A percentile compares a stretch with the other conserved stretches of the same genome.
Evolutionary conservation across 2,329 filamentous ascomycete genomes (phyloP).

Genomic region (Helotiales sp.): DNA sequence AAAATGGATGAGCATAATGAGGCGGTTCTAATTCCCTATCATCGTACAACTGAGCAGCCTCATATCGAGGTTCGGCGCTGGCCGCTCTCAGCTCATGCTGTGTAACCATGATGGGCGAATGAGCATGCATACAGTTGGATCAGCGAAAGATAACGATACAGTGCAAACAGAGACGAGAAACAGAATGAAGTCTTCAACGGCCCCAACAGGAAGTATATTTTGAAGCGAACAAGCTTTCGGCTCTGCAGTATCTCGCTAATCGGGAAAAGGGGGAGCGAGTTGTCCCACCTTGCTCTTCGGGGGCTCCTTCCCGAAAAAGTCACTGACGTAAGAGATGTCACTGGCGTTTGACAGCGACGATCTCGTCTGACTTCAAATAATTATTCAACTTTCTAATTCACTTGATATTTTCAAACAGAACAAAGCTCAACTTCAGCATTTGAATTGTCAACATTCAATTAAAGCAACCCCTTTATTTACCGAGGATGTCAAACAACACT

Average conservation of each 20-base stretch:
- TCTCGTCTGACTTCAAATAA: not conserved
- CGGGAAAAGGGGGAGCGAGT: not conserved
- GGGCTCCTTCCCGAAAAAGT: constrained; percentile 1
- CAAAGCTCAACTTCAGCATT: not conserved
- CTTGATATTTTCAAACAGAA: not conserved
- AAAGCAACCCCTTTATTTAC: not conserved
- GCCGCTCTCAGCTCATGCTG: constrained; percentile 9
- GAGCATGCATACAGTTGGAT: too few relatives aligned
- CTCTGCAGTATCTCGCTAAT: not conserved
- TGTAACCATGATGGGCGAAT: constrained; percentile 1
- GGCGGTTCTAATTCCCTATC: not conserved
- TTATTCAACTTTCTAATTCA: not conserved
- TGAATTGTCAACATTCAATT: not conserved
- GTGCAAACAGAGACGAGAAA: too few relatives aligned
- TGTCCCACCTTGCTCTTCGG: not conserved
- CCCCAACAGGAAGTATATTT: not conserved
- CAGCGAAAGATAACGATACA: too few relatives aligned
- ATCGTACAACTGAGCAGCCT: not conserved
- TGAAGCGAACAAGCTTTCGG: too few relatives aligned
- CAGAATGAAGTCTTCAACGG: not conserved
- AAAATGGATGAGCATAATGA: not conserved
- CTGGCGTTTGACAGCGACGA: constrained; percentile 5
- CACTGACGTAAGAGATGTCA: constrained; percentile 21
- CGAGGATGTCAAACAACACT: constrained; percentile 29
- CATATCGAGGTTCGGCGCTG: not conserved